Base-by-base conservation (phyloP, 2,329 filamentous ascomycete species). In the Xylaria sp. region DNA sequence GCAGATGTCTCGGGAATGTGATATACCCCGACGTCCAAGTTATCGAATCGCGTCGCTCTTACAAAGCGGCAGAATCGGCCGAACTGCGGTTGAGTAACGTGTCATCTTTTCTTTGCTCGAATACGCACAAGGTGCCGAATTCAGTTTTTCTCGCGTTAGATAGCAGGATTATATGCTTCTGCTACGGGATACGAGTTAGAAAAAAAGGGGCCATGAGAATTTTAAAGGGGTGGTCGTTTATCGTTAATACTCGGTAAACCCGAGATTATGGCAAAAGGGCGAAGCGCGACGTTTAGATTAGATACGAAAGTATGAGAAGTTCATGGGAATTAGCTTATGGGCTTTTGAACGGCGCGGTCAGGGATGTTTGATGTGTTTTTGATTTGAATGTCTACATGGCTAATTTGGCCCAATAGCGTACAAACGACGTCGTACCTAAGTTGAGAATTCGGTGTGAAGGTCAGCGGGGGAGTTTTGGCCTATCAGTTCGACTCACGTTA, bases 61-160 rank as follows among this genome's bases (percentile, higher is more conserved):
- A 44, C 43, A 13, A 43, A 27, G n/a, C 48, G n/a, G 17, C 27
- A 35, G 1, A 43, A 13, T 63, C 55, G 43, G 49, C 60, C 54
- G 54, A 58, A 46, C 17, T 11, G 7, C 54, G 54, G 46, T 31
- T 35, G 51, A 66, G 25, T 21, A 25, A 65, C 15, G n/a, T 2
- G 25, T 33, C n/a, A 2, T 47, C 25, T 9, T 47, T 17, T 13
- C 17, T 25, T 7, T 47, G 3, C 13, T 21, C 23, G 23, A 31
- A 7, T 31, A n/a, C 17, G 63, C 60, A n/a, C 9, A 13, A 17
- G 4, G 31, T 3, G 27, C 27, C 1, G 46, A 11, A 3, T 27
- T 52, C 13, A 27, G 8, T 52, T 29, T 1, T 7, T 17, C 13
- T 19, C 21, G 5, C 9, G 8, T n/a, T 15, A 5, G 15, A 52